Percentiles rank a stretch among this genome's conserved stretches.
phyloP scores from a whole-genome alignment of 1,139 yeast species.

The Nakaseomyces delphensis region DNA sequence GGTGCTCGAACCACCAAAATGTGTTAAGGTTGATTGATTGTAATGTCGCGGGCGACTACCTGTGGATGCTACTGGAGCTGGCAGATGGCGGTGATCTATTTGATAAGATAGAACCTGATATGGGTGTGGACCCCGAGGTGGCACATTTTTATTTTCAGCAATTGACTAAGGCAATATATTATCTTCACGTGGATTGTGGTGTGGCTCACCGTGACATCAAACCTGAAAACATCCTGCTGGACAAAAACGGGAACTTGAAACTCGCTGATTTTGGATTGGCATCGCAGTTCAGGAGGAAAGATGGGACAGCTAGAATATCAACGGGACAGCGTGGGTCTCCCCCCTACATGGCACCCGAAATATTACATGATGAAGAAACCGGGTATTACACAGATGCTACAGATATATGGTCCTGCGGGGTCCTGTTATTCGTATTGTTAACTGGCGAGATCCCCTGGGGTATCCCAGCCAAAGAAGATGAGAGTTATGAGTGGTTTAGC shows the following conservation, averaged over 20 bases:
- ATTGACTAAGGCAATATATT: constrained; percentile 46
- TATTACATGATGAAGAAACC: constrained; percentile 33
- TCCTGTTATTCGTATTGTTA: constrained; percentile 48
- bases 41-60: constrained; percentile 45
- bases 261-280: constrained; percentile 65
- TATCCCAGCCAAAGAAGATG: constrained; percentile 43
- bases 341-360: constrained; percentile 68
- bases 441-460: constrained; percentile 65
- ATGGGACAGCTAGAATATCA: constrained; percentile 51
- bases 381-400: constrained; percentile 44
- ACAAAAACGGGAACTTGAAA: constrained; percentile 53
- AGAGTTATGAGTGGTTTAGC: constrained; percentile 38
- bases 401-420: constrained; percentile 61
- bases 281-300: constrained; percentile 44
- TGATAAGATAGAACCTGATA: constrained; percentile 66
- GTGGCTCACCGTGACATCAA: constrained; percentile 85
- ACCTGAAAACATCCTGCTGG: constrained; percentile 81
- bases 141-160: constrained; percentile 64
- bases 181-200: constrained; percentile 54
- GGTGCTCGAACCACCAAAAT: constrained; percentile 50
- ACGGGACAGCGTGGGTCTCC: constrained; percentile 58
- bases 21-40: constrained; percentile 45
- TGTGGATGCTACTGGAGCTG: constrained; percentile 56
- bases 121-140: constrained; percentile 56
- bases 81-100: constrained; percentile 66